Evolutionary conservation across 257 asterid genomes (phyloP), one percentile per base, ranked within the genome.

Genomic region (Fraxinus quadrangulata): DNA sequence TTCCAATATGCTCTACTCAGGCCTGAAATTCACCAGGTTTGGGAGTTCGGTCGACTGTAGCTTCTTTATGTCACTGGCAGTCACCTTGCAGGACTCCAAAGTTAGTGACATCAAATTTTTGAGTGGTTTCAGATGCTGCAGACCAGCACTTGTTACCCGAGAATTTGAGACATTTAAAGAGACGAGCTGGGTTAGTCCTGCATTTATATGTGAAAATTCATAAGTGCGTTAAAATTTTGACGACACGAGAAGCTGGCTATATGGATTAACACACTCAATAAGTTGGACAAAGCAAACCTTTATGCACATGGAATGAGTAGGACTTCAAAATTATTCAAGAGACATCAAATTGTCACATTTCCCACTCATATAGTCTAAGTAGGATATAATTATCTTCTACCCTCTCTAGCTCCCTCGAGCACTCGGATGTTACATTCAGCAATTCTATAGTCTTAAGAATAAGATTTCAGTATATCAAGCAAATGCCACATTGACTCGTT

Each of bases 41-140:
- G 97, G 97, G 49, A 96, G 98, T 79, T 89, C 82, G 2, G 87
- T 76, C 0, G 87, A 67, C 75, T 90, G 97, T 16, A 96, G 95
- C 85, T 88, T 92, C 90, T 82, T 88, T 56, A 96, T 87, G 78
- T 93, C 98, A 12, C 73, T 77, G 12, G 97, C 95, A 23, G 94
- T 88, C 80, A 96, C 97, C 87, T 89, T 96, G 96, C 97, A 90
- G 7, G 97, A 90, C 76, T 96, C 98, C 82, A 96, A 73, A 12
- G 96, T 86, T 28, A 96, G 91, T 1, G 99, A 93, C 74, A 90
- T 93, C 87, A 96, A 72, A 68, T 88, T 90, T 77, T 90, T 92
- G n/a, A 96, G 98, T 0, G 90, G 42, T 87, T 88, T 96, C 70
- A 96, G 89, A 79, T 96, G 95, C 79, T 84, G 84, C 84, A 96